Conservation (phyloP, 2,329 filamentous ascomycete species). For the Colletotrichum cereale region DNA sequence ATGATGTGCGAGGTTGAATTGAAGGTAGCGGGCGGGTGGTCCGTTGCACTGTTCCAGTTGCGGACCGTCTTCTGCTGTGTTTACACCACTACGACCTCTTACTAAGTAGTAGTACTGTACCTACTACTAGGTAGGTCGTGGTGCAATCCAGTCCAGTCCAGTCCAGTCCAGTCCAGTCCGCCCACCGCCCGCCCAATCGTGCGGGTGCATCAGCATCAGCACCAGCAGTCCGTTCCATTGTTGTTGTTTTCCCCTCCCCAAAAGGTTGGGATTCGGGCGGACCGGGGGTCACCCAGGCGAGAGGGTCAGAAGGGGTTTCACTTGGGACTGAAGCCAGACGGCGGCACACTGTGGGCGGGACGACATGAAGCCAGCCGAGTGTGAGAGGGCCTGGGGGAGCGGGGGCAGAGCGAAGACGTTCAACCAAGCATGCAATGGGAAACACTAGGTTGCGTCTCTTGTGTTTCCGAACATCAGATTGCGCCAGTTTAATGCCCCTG, state of each 20-base stretch:
- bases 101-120: no score
- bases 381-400: slow-evolving; percentile 14
- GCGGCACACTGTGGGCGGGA: slow-evolving; percentile 29
- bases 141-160: background rate
- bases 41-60: slow-evolving; percentile 17
- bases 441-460: slow-evolving; percentile 39
- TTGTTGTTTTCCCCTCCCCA: slow-evolving; percentile 20
- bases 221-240: slow-evolving; percentile 19
- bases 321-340: slow-evolving; percentile 26
- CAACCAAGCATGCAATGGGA: slow-evolving; percentile 32
- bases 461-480: slow-evolving; percentile 39
- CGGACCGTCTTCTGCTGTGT: slow-evolving; percentile 1
- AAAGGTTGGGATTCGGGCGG: slow-evolving; percentile 34
- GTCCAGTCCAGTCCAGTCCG: background rate
- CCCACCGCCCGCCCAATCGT: slow-evolving; percentile 5
- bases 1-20: background rate
- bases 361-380: slow-evolving; percentile 39
- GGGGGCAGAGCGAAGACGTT: slow-evolving; percentile 21
- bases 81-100: background rate
- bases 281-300: slow-evolving; percentile 27
- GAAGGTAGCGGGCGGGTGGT: slow-evolving; percentile 9
- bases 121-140: no score
- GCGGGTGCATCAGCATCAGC: background rate
- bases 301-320: slow-evolving; percentile 35
- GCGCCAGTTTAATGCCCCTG: slow-evolving; percentile 28